Evolutionary conservation across 78 protist genomes (phyloP).

Genomic region (Parvularia atlantis): DNA sequence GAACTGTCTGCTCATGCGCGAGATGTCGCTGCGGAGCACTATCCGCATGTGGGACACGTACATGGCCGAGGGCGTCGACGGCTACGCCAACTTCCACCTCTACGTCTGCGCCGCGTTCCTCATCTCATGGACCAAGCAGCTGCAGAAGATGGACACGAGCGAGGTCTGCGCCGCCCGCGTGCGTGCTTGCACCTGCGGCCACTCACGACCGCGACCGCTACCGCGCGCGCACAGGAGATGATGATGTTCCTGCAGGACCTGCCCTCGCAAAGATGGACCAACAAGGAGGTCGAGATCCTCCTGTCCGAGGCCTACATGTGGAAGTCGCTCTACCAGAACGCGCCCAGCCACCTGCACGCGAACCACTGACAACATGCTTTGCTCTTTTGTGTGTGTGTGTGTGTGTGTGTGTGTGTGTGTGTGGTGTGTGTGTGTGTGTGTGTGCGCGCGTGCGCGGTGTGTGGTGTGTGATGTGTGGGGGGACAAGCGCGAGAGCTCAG

Average conservation of each 20-base stretch:
- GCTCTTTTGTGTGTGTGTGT: no score
- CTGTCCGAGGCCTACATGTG: constrained; percentile 30
- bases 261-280: constrained; percentile 77
- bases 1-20: constrained; percentile 91
- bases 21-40: constrained; percentile 48
- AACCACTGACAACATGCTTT: no score
- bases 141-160: constrained; percentile 37
- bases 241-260: constrained; percentile 68
- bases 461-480: no score
- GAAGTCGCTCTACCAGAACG: neutral
- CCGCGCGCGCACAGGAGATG: constrained; percentile 14
- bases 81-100: constrained; percentile 62
- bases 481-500: no score
- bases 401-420: no score
- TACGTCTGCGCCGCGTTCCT: constrained; percentile 92
- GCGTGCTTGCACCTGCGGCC: no score
- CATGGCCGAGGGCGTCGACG: constrained; percentile 32
- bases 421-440: no score
- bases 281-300: constrained; percentile 61
- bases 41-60: constrained; percentile 84
- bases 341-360: neutral
- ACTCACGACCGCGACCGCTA: no score
- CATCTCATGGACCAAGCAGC: constrained; percentile 33
- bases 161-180: no score
- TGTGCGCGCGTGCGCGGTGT: no score